These are phyloP conservation scores for Vanrija sp. DNA, from an alignment of 1,284 basidiomycete genomes.

Conservation along the genomic window DNA sequence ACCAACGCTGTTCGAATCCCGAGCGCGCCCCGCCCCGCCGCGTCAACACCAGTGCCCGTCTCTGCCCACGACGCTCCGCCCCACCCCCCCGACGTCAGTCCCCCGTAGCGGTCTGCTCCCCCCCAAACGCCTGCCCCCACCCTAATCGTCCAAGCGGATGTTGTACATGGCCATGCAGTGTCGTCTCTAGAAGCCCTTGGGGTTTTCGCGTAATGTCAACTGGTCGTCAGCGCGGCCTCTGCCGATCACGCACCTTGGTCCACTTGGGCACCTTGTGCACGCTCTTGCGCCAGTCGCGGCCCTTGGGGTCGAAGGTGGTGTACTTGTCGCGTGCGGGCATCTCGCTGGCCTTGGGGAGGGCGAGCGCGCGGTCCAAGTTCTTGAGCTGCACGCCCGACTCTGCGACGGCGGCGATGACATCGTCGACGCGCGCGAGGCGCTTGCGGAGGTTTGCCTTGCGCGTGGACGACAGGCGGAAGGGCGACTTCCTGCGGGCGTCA, in stretches of 20 bases:
- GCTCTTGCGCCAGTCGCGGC: conserved; percentile 78
- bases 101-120: too few relatives aligned
- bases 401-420: conserved; percentile 82
- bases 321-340: conserved; percentile 74
- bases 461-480: conserved; percentile 85
- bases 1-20: too few relatives aligned
- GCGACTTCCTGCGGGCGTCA: conserved; percentile 61
- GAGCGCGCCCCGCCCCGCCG: too few relatives aligned
- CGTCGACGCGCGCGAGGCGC: conserved; percentile 86
- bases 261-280: conserved; percentile 96
- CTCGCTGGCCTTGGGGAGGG: conserved; percentile 47
- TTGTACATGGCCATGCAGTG: conserved; percentile 2
- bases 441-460: conserved; percentile 87
- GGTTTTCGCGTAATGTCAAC: conserved; percentile 79
- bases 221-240: conserved; percentile 35
- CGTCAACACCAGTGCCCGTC: too few relatives aligned
- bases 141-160: background rate
- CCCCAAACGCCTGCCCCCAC: background rate
- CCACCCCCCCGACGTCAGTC: too few relatives aligned
- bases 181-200: conserved; percentile 70
- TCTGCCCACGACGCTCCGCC: too few relatives aligned
- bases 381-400: conserved; percentile 72
- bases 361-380: conserved; percentile 43
- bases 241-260: conserved; percentile 65
- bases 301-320: conserved; percentile 75